phyloP scores from a whole-genome alignment of 352 stramenopile species.

The Phytopythium vexans region DNA sequence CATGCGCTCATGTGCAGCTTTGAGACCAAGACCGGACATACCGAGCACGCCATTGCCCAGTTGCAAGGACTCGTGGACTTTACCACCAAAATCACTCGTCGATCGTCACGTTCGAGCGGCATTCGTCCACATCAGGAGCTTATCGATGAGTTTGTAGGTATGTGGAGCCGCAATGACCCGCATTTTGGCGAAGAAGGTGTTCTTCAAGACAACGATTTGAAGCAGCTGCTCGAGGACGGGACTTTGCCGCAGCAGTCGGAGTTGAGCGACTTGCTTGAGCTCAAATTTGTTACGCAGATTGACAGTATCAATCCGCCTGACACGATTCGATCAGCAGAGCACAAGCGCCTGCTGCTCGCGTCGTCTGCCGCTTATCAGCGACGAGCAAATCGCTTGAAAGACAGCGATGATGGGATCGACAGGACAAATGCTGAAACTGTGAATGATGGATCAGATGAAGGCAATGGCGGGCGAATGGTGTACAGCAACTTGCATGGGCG shows the following conservation, averaged over 20 bases:
- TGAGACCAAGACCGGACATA: conserved; percentile 53
- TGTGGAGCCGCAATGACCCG: conserved; percentile 22
- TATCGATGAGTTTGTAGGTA: conserved; percentile 25
- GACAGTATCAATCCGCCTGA: conserved; percentile 30
- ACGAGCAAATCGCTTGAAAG: background rate
- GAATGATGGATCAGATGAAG: conserved; percentile 10
- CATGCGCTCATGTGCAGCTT: conserved; percentile 49
- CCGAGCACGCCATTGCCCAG: conserved; percentile 61
- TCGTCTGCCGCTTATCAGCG: conserved; percentile 21
- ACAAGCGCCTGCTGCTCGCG: conserved; percentile 37
- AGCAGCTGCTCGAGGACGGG: background rate
- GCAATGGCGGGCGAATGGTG: conserved; percentile 21
- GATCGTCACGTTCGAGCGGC: background rate
- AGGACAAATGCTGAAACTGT: conserved; percentile 1
- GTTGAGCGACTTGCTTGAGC: conserved; percentile 20
- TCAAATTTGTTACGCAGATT: conserved; percentile 9
- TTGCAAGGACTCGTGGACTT: conserved; percentile 64
- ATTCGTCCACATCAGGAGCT: conserved; percentile 15
- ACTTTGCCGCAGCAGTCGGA: conserved; percentile 5
- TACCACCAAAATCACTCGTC: conserved; percentile 16
- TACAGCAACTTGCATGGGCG: conserved; percentile 85
- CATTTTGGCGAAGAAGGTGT: conserved; percentile 21
- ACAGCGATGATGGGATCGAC: background rate
- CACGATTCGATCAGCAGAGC: conserved; percentile 21
- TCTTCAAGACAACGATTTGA: conserved; percentile 3